Percentiles rank a stretch among this genome's conserved stretches.
phyloP scores from a whole-genome alignment of 164 flowering plant genomes.

The Sedum album region DNA sequence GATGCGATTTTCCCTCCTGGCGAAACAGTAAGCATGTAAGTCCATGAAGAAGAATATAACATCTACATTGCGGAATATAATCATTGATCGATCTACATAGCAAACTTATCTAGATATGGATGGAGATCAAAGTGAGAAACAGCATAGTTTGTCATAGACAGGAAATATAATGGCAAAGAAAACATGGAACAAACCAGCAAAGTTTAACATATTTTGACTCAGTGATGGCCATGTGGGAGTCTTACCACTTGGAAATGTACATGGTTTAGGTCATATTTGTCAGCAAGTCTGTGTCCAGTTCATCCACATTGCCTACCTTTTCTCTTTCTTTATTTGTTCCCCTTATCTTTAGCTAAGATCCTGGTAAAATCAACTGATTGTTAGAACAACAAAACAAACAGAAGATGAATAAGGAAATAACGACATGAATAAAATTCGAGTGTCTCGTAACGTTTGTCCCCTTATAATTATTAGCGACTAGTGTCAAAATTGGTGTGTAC shows the following conservation, averaged over 20 bases:
- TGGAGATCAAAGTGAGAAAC: not conserved
- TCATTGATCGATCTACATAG: not conserved
- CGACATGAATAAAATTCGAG: not conserved
- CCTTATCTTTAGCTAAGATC: not conserved
- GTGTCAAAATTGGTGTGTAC: not conserved
- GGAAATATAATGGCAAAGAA: not conserved
- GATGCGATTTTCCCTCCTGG: not conserved
- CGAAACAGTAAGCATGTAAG: not conserved
- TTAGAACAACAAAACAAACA: not conserved
- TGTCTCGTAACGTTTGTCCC: not conserved
- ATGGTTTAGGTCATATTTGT: slow-evolving; percentile 4
- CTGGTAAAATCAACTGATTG: not conserved
- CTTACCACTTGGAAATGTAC: not conserved
- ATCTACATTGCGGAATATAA: not conserved
- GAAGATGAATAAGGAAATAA: slow-evolving; percentile 3
- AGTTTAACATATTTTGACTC: not conserved
- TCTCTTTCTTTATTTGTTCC: not conserved
- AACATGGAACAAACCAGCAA: not conserved
- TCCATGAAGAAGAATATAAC: not conserved
- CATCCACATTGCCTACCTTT: not conserved
- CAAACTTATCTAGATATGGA: not conserved
- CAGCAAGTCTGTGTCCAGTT: slow-evolving; percentile 5
- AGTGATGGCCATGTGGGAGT: not conserved
- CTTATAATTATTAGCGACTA: not conserved
- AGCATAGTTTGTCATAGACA: not conserved